Base-by-base conservation (phyloP, 2,329 filamentous ascomycete genomes). In the Monilinia polystroma region DNA sequence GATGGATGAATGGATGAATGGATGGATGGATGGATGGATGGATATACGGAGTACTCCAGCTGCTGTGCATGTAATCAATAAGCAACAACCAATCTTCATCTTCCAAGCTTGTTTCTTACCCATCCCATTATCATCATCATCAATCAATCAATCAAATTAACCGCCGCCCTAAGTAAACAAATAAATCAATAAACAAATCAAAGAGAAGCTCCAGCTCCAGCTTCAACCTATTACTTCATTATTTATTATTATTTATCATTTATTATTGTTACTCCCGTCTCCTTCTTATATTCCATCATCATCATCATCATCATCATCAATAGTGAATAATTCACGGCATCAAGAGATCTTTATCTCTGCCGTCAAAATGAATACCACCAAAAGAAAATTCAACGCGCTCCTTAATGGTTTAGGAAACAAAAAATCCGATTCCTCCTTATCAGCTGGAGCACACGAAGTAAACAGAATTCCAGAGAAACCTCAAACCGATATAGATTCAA, bases 371-470 rank as follows among this genome's bases (percentile, higher is more conserved):
- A 90, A 90, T 75, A 86, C 89, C 32, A 91, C 89, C n/a, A 94
- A 93, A 80, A 85, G 91, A 73, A 93, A 93, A 78, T 93, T 93
- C 80, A 90, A 93, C 78, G 84, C 85, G 73, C 83, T 93, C 20
- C 81, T 93, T 38, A 90, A 92, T 75, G 82, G 86, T 71, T 82
- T 89, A 72, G 85, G 85, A 73, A 85, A 77, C 59, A 62, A 52
- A 52, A 77, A 77, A 66, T 78, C 78, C 66, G 76, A 76, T 18
- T 80, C 81, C 72, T 78, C 84, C 68, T 75, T 79, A 63, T 73
- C 75, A 32, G 72, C 41, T 7, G 32, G 32, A 43, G 12, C 78
- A 64, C 73, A 77, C 59, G 67, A 72, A 55, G 72, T 76, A 68
- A 79, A 79, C 67, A 78, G 77, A 72, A 77, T 72, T 66, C 77